Evolutionary conservation across 495 filamentous ascomycete species (phyloP).

Genomic region (Lasiosphaeria ovina): DNA sequence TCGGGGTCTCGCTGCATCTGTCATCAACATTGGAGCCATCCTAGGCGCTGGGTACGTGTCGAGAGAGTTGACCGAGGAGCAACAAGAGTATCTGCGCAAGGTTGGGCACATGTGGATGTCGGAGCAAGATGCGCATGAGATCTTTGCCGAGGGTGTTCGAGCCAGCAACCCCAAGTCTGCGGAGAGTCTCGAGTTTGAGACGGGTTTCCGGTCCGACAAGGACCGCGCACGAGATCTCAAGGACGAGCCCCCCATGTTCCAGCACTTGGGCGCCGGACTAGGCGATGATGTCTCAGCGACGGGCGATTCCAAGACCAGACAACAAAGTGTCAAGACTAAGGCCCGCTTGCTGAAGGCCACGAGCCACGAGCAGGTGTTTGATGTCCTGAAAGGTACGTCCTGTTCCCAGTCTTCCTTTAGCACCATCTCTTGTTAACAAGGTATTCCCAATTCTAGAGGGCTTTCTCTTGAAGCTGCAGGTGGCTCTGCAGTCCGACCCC

Average conservation of each 20-base stretch:
- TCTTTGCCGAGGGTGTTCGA: conserved; percentile 17
- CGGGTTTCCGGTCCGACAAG: conserved; percentile 7
- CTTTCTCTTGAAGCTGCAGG: conserved; percentile 10
- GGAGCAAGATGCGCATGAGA: conserved; percentile 22
- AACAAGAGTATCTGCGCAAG: conserved; percentile 41
- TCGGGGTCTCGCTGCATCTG: conserved; percentile 38
- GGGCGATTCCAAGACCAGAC: conserved; percentile 6
- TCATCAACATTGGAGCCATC: conserved; percentile 46
- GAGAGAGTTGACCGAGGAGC: conserved; percentile 21
- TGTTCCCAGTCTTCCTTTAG: not conserved
- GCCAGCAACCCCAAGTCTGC: conserved; percentile 7
- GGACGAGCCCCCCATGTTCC: conserved; percentile 14
- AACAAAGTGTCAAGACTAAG: conserved; percentile 12
- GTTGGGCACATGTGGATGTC: conserved; percentile 32
- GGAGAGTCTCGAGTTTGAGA: conserved; percentile 9
- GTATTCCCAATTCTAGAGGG: not conserved
- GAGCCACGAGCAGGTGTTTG: conserved; percentile 5
- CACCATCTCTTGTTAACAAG: not conserved
- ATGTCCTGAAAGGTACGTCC: conserved; percentile 6
- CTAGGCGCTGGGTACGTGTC: conserved; percentile 47
- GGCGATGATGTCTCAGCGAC: not conserved
- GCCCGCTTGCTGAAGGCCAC: conserved; percentile 10
- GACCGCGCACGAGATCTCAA: conserved; percentile 3
- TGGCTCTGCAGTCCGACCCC: conserved; percentile 10
- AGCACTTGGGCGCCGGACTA: conserved; percentile 9